Percentiles rank a stretch among this genome's conserved stretches.
phyloP scores from a whole-genome alignment of 257 asterid genomes.

The Solanum clarkiae region DNA sequence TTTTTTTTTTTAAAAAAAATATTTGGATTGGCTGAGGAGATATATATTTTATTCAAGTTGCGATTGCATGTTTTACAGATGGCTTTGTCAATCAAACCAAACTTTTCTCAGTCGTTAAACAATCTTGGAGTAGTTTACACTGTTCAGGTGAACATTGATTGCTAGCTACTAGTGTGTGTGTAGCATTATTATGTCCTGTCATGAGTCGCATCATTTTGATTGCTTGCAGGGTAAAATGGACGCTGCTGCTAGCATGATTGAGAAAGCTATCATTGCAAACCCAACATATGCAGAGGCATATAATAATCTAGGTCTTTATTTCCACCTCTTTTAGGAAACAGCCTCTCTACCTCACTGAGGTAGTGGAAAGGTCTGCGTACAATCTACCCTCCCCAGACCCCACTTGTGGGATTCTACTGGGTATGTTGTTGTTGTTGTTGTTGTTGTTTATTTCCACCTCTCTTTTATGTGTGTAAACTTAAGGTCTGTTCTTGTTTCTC shows the following conservation, averaged over 20 bases:
- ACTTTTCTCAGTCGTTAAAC: slow-evolving; percentile 94
- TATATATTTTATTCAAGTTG: not conserved
- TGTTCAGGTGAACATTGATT: slow-evolving; percentile 65
- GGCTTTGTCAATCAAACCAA: slow-evolving; percentile 94
- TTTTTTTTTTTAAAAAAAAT: not conserved
- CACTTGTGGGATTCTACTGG: no score
- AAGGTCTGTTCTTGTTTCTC: not conserved
- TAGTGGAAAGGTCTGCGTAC: no score
- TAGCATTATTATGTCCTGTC: not conserved
- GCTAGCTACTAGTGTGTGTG: not conserved
- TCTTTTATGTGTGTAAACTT: not conserved
- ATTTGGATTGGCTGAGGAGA: not conserved
- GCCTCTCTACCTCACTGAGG: no score
- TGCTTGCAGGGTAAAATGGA: slow-evolving; percentile 91
- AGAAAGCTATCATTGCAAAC: slow-evolving; percentile 93
- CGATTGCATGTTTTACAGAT: slow-evolving; percentile 34
- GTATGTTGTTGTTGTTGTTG: no score
- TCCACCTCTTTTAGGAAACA: no score
- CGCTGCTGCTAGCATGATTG: slow-evolving; percentile 96
- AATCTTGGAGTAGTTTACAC: slow-evolving; percentile 99
- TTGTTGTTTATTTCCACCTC: slow-evolving; percentile 4
- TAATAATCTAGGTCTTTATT: slow-evolving; percentile 71
- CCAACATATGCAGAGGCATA: slow-evolving; percentile 99
- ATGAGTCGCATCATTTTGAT: not conserved
- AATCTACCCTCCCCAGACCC: no score